Base-by-base conservation (phyloP, 768 basidiomycete species). In the Calocybe indica region DNA sequence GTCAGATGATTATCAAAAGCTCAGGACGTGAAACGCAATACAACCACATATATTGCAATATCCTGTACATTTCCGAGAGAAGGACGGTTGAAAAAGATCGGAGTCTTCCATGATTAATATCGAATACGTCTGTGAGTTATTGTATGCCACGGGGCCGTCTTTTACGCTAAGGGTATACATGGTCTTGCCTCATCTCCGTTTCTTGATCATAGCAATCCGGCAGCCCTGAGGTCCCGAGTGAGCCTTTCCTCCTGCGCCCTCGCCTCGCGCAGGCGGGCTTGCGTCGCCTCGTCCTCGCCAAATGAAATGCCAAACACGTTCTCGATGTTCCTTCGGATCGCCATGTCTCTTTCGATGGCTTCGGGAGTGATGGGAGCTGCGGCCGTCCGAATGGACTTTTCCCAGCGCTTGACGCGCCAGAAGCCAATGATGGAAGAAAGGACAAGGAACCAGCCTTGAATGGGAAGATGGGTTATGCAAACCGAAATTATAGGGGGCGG, bases 401-500 rank as follows among this genome's bases (percentile, higher is more conserved):
- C 89, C 86, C 88, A 92, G 45, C 84, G 84, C 59, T 92, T 92
- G 41, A 91, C 74, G 51, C 89, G 83, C 79, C 83, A 85, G 65
- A 78, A 96, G 7, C 87, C 83, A 30, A 92, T 79, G 46, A 88
- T 48, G 33, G 89, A 91, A 1, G 91, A 86, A 32, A 96, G 72
- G 31, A 97, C 72, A 15, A 97, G 72, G 74, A 95, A 92, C 93
- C 93, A 96, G 9, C 92, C 85, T 88, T 48, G 30, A 35, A 42
- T 37, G 31, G 36, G 53, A 35, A n/a, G 52, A 14, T 37, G 41
- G 37, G 39, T 33, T 40, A 28, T 11, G 9, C 33, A 7, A 9
- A 12, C 51, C 35, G 13, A 28, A 29, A 47, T 45, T 31, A 14
- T 13, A 22, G 12, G 50, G 37, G n/a, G n/a, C n/a, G n/a, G 13